Percentiles rank a stretch among this genome's conserved stretches.
These are phyloP conservation scores for Paratrimastix pyriformis DNA, from an alignment of 78 protist genomes.

Conservation along the genomic window DNA sequence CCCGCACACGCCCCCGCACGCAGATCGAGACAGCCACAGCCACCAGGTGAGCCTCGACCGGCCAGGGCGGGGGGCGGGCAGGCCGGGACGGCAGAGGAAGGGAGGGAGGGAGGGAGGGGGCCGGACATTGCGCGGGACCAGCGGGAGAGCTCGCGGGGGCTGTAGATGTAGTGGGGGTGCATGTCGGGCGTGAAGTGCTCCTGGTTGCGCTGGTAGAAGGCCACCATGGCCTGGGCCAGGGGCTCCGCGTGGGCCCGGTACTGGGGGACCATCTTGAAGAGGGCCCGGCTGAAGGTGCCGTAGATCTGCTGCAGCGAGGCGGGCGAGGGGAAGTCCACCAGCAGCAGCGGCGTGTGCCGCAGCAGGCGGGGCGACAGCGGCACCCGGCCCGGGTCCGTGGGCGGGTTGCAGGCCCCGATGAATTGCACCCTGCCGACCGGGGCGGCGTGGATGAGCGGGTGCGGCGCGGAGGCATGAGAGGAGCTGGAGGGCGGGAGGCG, in stretches of 20 bases:
- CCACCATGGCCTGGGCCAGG: conserved; percentile 88
- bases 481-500: too few species aligned
- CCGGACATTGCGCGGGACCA: conserved; percentile 83
- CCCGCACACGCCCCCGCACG: too few species aligned
- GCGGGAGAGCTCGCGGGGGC: conserved; percentile 91
- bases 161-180: conserved; percentile 91
- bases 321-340: conserved; percentile 90
- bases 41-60: too few species aligned
- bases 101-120: not conserved
- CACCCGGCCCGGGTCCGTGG: conserved; percentile 95
- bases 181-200: conserved; percentile 71
- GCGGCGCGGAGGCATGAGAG: too few species aligned
- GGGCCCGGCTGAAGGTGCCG: conserved; percentile 87
- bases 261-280: conserved; percentile 48
- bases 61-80: too few species aligned
- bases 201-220: conserved; percentile 66
- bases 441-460: too few species aligned
- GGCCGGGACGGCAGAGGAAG: too few species aligned
- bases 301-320: conserved; percentile 82
- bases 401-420: conserved; percentile 95
- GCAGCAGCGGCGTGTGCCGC: conserved; percentile 77
- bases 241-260: conserved; percentile 55
- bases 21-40: too few species aligned
- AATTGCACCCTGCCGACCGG: conserved; percentile 15
- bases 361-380: conserved; percentile 75